phyloP scores from a whole-genome alignment of 495 filamentous ascomycete species.

The Aspergillus taichungensis region DNA sequence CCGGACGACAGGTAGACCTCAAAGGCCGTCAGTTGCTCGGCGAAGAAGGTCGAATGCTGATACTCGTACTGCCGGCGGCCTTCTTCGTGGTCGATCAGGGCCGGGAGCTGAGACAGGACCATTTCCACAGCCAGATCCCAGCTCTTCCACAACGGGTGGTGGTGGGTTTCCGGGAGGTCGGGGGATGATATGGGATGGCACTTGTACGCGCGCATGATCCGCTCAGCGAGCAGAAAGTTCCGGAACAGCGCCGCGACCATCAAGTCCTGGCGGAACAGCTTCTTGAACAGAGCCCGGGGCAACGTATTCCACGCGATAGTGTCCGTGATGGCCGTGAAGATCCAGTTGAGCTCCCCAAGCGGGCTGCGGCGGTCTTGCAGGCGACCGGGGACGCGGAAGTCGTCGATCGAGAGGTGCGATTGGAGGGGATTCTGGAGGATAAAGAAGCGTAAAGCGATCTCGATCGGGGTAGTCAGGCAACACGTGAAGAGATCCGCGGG shows the following conservation, averaged over 20 bases:
- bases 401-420: slow-evolving; percentile 62
- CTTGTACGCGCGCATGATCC: slow-evolving; percentile 90
- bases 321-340: slow-evolving; percentile 97
- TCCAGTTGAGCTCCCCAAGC: slow-evolving; percentile 96
- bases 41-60: slow-evolving; percentile 90
- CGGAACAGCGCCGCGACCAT: slow-evolving; percentile 97
- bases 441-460: slow-evolving; percentile 92
- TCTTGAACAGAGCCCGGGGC: slow-evolving; percentile 82
- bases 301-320: slow-evolving; percentile 98
- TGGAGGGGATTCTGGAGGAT: slow-evolving; percentile 85
- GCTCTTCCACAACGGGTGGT: slow-evolving; percentile 91
- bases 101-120: slow-evolving; percentile 82
- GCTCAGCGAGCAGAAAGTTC: slow-evolving; percentile 89
- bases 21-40: slow-evolving; percentile 94
- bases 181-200: slow-evolving; percentile 90
- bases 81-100: slow-evolving; percentile 65
- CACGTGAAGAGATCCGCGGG: slow-evolving; percentile 95
- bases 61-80: slow-evolving; percentile 78
- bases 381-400: slow-evolving; percentile 70
- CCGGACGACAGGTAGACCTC: slow-evolving; percentile 92
- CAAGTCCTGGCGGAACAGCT: slow-evolving; percentile 94
- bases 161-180: slow-evolving; percentile 79
- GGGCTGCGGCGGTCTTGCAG: slow-evolving; percentile 91
- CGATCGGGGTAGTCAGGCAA: slow-evolving; percentile 92
- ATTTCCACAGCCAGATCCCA: slow-evolving; percentile 98